Percentiles rank a stretch among this genome's conserved stretches.
phyloP scores from a whole-genome alignment of 371 early-diverging fungal species.

The Rhizopus microsporus region DNA sequence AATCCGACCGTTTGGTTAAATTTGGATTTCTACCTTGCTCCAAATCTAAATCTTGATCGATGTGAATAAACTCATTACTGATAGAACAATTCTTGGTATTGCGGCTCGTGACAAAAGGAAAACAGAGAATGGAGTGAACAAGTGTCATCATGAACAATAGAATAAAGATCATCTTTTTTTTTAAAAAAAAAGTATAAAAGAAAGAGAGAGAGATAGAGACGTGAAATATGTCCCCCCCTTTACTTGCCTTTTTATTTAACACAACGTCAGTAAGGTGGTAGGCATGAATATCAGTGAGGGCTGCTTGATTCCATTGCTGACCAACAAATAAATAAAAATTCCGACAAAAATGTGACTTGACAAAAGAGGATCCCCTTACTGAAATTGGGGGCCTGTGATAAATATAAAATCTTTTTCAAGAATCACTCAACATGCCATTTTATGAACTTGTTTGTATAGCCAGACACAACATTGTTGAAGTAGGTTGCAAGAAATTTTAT shows the following conservation, averaged over 20 bases:
- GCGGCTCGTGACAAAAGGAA: neutral
- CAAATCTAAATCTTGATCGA: slow-evolving; percentile 3
- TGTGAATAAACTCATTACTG: neutral
- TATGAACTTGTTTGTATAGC: slow-evolving; percentile 74
- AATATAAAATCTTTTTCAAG: neutral
- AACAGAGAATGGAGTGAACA: neutral
- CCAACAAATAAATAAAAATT: neutral
- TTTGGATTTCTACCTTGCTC: slow-evolving; percentile 9
- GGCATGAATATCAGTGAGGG: neutral
- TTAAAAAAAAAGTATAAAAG: neutral
- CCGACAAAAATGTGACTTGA: neutral
- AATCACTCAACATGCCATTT: slow-evolving; percentile 56
- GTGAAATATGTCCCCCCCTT: neutral
- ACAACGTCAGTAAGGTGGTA: neutral
- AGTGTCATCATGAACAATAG: neutral
- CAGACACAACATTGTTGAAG: slow-evolving; percentile 56
- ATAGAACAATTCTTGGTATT: neutral
- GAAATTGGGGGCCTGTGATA: neutral
- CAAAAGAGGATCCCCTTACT: slow-evolving; percentile 3
- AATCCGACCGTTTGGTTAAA: neutral
- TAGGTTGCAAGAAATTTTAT: slow-evolving; percentile 16
- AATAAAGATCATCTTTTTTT: neutral
- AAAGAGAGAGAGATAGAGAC: neutral
- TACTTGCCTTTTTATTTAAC: neutral
- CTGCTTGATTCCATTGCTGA: slow-evolving; percentile 5